Conservation (phyloP, 2,329 filamentous ascomycete species). For the Phaeosphaeria sp. region DNA sequence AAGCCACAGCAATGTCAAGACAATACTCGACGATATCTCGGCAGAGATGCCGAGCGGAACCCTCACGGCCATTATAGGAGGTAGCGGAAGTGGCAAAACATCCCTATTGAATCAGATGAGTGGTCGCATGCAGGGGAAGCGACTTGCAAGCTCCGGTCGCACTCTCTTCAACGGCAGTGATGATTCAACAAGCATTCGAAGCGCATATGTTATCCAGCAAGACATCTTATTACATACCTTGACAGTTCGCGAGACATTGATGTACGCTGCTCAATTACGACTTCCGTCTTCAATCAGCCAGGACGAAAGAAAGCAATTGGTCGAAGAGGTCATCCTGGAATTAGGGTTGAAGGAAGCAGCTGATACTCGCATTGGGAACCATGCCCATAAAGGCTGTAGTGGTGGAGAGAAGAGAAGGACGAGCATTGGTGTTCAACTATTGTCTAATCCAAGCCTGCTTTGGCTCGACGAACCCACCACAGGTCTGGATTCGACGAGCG, state of each 20-base stretch:
- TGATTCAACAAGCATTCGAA: constrained; percentile 59
- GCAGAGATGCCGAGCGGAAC: constrained; percentile 70
- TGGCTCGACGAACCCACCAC: constrained; percentile 84
- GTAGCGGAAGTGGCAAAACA: constrained; percentile 73
- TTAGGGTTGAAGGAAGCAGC: constrained; percentile 79
- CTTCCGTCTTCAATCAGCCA: constrained; percentile 67
- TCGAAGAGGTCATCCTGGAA: constrained; percentile 79
- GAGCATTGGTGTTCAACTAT: constrained; percentile 77
- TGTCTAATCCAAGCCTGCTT: constrained; percentile 79
- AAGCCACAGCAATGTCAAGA: constrained; percentile 45
- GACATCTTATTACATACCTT: constrained; percentile 75
- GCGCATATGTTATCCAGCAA: constrained; percentile 78
- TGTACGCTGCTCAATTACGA: constrained; percentile 74
- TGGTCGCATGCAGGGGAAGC: constrained; percentile 67
- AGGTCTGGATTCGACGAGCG: constrained; percentile 77
- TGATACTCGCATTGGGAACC: constrained; percentile 74
- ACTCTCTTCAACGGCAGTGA: constrained; percentile 67
- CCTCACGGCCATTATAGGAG: constrained; percentile 77
- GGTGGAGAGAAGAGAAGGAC: constrained; percentile 79
- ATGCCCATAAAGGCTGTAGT: constrained; percentile 75
- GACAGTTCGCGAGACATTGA: constrained; percentile 77
- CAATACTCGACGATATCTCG: constrained; percentile 67
- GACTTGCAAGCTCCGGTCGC: constrained; percentile 58
- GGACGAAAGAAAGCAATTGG: constrained; percentile 66
- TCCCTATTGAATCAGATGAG: constrained; percentile 70